Evolutionary conservation across 2,329 filamentous ascomycete species (phyloP), one percentile per base, ranked within the genome.

Genomic region (Fusarium stilboides): DNA sequence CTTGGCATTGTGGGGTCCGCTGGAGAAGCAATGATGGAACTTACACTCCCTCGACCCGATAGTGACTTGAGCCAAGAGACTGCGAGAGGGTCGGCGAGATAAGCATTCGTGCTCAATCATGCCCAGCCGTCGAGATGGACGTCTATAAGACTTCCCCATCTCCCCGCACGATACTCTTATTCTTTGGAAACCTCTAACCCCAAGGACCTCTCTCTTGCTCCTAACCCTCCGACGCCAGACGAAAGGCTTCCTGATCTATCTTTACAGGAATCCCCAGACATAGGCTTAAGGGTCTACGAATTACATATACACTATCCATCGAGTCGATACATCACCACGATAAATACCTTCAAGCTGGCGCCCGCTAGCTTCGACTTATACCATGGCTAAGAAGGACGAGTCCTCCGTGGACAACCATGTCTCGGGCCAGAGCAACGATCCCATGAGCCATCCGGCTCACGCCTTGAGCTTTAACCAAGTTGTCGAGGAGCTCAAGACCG

Each of bases 401-500:
- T 47, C 34, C 19, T 36, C 61, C 31, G 58, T 68, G 24, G 57
- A 45, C 34, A 66, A 54, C 36, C 76, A 78, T 55, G 70, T 79
- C 64, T 79, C 77, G 49, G 78, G 77, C 8, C 78, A 79, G 65
- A 77, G 74, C 51, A 80, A 79, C 50, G 56, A 65, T 14, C 76
- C 76, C 8, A 80, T 91, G 53, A 85, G 84, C 12, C 78, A 81
- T 49, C 88, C 89, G 12, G 88, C 89, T 28, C 89, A 91, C 71
- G 80, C 85, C 47, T 81, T 91, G 44, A 74, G 80, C 24, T 82
- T 79, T 69, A 76, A 83, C 17, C 75, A 83, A 44, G 83, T 88
- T 34, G 80, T 85, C 28, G 74, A 82, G 19, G 85, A 91, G 75
- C 82, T 90, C 20, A 76, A 81, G 13, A 84, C 85, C 54, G 81